phyloP scores from a whole-genome alignment of 768 basidiomycete species.

The Auriscalpium orientale region DNA sequence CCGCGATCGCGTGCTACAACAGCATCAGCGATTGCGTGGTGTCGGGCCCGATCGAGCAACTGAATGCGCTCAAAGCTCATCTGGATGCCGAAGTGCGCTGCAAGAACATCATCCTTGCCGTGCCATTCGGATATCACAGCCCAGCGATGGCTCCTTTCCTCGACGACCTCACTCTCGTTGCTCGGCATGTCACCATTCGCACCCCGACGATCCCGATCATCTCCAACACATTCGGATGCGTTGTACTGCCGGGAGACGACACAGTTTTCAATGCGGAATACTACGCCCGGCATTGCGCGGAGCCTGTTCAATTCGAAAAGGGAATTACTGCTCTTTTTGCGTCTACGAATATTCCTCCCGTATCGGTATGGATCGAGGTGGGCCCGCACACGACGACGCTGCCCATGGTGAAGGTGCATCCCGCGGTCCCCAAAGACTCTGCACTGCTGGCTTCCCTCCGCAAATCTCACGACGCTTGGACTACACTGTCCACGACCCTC shows the following conservation, averaged over 20 bases:
- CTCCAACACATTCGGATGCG: slow-evolving; percentile 51
- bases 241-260: slow-evolving; percentile 46
- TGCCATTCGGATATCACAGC: slow-evolving; percentile 63
- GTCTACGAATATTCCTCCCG: slow-evolving; percentile 17
- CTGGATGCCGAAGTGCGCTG: slow-evolving; percentile 30
- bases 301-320: slow-evolving; percentile 49
- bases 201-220: slow-evolving; percentile 51
- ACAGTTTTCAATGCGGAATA: slow-evolving; percentile 42
- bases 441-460: slow-evolving; percentile 44
- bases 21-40: slow-evolving; percentile 48
- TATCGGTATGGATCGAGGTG: slow-evolving; percentile 56
- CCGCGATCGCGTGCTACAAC: slow-evolving; percentile 58
- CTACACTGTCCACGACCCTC: slow-evolving; percentile 38
- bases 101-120: slow-evolving; percentile 38
- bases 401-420: slow-evolving; percentile 45
- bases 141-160: slow-evolving; percentile 52
- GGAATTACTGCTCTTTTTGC: slow-evolving; percentile 38
- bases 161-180: slow-evolving; percentile 37
- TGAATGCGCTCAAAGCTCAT: slow-evolving; percentile 34
- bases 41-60: slow-evolving; percentile 42
- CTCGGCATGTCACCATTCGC: slow-evolving; percentile 28
- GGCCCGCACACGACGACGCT: slow-evolving; percentile 55
- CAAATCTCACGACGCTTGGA: slow-evolving; percentile 36
- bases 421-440: slow-evolving; percentile 23
- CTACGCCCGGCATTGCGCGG: slow-evolving; percentile 49